Evolutionary conservation across 768 basidiomycete species (phyloP), one percentile per base, ranked within the genome.

Genomic region (Porphyrellus cyaneotinctus): DNA sequence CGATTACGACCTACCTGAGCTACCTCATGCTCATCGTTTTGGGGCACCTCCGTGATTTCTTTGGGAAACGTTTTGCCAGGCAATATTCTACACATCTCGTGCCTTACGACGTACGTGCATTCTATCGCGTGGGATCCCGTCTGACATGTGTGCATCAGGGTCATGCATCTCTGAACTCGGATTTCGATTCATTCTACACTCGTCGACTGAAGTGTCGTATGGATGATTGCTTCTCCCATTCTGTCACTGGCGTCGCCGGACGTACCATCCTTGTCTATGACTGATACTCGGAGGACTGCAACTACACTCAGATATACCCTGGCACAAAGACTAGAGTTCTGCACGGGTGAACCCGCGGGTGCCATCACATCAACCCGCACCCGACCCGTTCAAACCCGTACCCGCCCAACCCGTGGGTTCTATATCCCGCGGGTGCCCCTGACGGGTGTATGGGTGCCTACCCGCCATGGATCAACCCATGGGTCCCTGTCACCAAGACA

Each of bases 151-250:
- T 22, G 13, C 44, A 20, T 35, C 69, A 97, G 93, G 97, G 95
- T 51, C 95, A 97, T 64, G 95, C 95, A 2, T 90, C 97, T 6
- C 79, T 98, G 54, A 95, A 93, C 73, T 97, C 94, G 10, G 97
- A 98, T 69, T 98, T 98, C 60, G 95, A 98, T 70, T 98, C 97
- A 7, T 99, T 98, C 75, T 98, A 98, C 78, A 95, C 95, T 54
- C 91, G 95, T 46, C 87, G 95, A 4, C 82, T 98, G 58, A 98
- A 98, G 69, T 77, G 80, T 12, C 91, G 95, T 49, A 86, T 98
- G 73, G 94, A 97, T 63, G 94, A 97, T 66, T 95, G 93, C 65
- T 98, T 97, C 74, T 83, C 86, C 2, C 84, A 91, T 52, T 95
- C 95, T 14, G 82, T 91, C 48, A 97, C 95, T 0, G 92, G 93